phyloP scores from a whole-genome alignment of 805 yeast species.

The Metschnikowia vanudenii region DNA sequence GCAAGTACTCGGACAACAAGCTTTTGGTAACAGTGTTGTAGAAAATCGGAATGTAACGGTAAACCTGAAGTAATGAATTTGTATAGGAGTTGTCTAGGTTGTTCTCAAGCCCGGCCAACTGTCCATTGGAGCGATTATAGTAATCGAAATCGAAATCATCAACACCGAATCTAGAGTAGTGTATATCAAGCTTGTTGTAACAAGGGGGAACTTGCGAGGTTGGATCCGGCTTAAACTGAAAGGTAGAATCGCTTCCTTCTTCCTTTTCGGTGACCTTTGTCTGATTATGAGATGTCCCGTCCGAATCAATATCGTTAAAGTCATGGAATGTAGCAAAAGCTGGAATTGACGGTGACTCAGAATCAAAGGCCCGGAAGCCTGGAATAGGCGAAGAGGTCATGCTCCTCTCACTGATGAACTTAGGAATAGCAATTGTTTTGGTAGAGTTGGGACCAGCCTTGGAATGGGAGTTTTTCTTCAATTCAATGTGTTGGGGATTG shows the following conservation, averaged over 20 bases:
- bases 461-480: conserved; percentile 21
- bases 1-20: conserved; percentile 49
- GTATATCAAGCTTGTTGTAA: conserved; percentile 69
- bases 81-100: conserved; percentile 72
- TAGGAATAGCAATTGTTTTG: conserved; percentile 35
- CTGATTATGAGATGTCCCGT: conserved; percentile 13
- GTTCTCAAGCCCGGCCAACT: conserved; percentile 78
- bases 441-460: conserved; percentile 15
- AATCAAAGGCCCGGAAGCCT: neutral
- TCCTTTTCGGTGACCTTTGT: conserved; percentile 4
- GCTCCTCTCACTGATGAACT: conserved; percentile 57
- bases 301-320: conserved; percentile 11
- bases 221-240: conserved; percentile 20
- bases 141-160: conserved; percentile 89
- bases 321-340: conserved; percentile 11
- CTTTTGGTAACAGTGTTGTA: conserved; percentile 61
- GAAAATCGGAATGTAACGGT: conserved; percentile 71
- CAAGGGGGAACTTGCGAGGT: conserved; percentile 59
- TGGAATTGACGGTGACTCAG: conserved; percentile 14
- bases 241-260: conserved; percentile 16
- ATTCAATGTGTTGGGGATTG: conserved; percentile 40
- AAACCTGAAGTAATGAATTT: conserved; percentile 76
- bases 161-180: conserved; percentile 87
- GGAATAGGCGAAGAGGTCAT: conserved; percentile 17
- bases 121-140: conserved; percentile 65